phyloP scores from a whole-genome alignment of 192 early-diverging fungal species.

The Glomus cerebriforme region DNA sequence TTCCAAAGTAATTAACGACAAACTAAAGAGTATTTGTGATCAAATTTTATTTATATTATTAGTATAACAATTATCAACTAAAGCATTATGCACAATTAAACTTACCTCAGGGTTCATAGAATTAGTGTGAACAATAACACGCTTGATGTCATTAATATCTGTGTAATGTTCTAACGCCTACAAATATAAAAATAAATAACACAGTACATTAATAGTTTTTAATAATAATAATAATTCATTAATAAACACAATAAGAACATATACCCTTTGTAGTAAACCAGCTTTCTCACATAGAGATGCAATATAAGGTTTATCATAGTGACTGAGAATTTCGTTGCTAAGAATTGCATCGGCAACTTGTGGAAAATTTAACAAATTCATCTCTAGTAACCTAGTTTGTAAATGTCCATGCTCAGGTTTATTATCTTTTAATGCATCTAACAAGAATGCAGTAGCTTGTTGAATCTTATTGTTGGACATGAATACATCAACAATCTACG shows the following conservation, averaged over 20 bases:
- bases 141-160: conserved; percentile 95
- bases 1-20: conserved; percentile 95
- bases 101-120: conserved; percentile 70
- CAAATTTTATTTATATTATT: too few relatives aligned
- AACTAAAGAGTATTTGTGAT: conserved; percentile 49
- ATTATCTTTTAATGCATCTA: conserved; percentile 96
- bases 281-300: conserved; percentile 97
- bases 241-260: conserved; percentile 10
- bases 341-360: conserved; percentile 99
- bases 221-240: background rate
- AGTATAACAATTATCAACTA: too few relatives aligned
- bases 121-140: conserved; percentile 88
- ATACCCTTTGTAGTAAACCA: conserved; percentile 89
- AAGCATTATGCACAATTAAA: background rate
- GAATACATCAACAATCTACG: conserved; percentile 90
- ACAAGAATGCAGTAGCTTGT: conserved; percentile 94
- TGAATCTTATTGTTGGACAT: conserved; percentile 89
- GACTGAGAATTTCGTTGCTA: conserved; percentile 92
- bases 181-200: background rate
- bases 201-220: background rate
- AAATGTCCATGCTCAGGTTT: conserved; percentile 87
- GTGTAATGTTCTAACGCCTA: conserved; percentile 95
- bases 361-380: conserved; percentile 96
- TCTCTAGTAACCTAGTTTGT: conserved; percentile 94
- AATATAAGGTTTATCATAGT: conserved; percentile 92